Percentiles rank a stretch among this genome's conserved stretches.
phyloP scores from a whole-genome alignment of 257 asterid genomes.

The Penstemon newberryi region DNA sequence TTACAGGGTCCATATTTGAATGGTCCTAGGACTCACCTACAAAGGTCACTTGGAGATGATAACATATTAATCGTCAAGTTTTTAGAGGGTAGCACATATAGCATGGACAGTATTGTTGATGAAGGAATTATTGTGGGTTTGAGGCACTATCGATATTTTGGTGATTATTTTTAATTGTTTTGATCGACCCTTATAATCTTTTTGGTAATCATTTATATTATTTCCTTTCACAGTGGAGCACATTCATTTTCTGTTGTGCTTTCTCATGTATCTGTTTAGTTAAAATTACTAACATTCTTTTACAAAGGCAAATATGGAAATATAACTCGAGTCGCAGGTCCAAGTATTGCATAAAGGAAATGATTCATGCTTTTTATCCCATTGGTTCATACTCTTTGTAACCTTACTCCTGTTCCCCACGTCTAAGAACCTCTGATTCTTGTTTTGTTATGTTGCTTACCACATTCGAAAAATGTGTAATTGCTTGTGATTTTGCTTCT shows the following conservation, averaged over 20 bases:
- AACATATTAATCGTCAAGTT: slow-evolving; percentile 67
- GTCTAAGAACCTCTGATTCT: background rate
- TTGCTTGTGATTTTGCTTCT: slow-evolving; percentile 1
- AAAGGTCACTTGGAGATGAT: slow-evolving; percentile 68
- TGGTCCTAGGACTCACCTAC: slow-evolving; percentile 63
- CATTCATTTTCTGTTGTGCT: slow-evolving; percentile 4
- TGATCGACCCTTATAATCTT: too few relatives aligned
- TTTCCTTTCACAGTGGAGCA: slow-evolving; percentile 1
- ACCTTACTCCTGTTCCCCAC: slow-evolving; percentile 7
- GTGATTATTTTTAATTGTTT: slow-evolving; percentile 33
- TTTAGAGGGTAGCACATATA: slow-evolving; percentile 33
- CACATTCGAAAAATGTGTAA: background rate
- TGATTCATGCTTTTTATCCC: background rate
- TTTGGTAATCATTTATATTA: background rate
- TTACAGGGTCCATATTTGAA: slow-evolving; percentile 76
- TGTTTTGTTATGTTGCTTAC: background rate
- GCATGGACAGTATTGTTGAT: slow-evolving; percentile 33
- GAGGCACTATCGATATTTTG: slow-evolving; percentile 67
- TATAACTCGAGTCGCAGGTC: background rate
- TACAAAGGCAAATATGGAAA: slow-evolving; percentile 4
- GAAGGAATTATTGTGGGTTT: slow-evolving; percentile 75
- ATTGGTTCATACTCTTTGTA: background rate
- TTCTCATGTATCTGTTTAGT: background rate
- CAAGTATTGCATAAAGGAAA: background rate
- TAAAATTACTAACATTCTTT: background rate